Base-by-base conservation (phyloP, 768 basidiomycete species). In the Phylloporus arenicola region DNA sequence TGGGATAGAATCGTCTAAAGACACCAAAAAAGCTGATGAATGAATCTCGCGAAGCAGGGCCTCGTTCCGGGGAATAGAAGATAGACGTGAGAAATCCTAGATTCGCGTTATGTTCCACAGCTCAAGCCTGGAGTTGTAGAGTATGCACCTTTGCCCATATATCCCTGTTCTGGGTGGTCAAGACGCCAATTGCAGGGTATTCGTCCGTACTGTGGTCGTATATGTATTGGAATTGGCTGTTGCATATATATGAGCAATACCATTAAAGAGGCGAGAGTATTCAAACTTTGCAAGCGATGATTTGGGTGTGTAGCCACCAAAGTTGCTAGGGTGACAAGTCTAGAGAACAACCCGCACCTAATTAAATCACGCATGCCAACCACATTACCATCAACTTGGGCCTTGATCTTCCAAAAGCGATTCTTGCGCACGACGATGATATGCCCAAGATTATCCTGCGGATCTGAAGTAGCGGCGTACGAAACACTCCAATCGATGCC, bases 401-500 rank as follows among this genome's bases (percentile, higher is more conserved):
- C 77, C 22, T 86, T 78, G 19, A 97, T 70, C 61, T 86, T 90
- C 88, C 89, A 97, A 16, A 84, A 75, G 27, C 90, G 76, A 51
- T 91, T 90, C 54, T 86, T 89, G 31, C 92, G 79, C n/a, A 94
- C 73, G 24, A 92, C 86, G 41, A 94, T 72, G 52, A 97, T 78
- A 65, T 94, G 90, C 0, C 89, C 90, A 17, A 80, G 76, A 44
- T 82, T 74, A 9, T 51, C 33, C n/a, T 54, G 49, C n/a, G 53
- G 55, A 29, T 51, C 53, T 20, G 57, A 49, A 35, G 44, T 54
- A 10, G 83, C 83, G 0, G 88, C 82, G 55, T 88, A 80, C 14
- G 83, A 81, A 17, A 83, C 70, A 54, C 83, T 82, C 80, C 88
- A 88, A 64, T 97, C 93, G 4, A 82, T 68, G 16, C 86, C 85